Percentiles rank a stretch among this genome's conserved stretches.
These are phyloP conservation scores for Alloteropsis semialata DNA, from an alignment of 176 grass and related monocot genomes.

Conservation along the genomic window DNA sequence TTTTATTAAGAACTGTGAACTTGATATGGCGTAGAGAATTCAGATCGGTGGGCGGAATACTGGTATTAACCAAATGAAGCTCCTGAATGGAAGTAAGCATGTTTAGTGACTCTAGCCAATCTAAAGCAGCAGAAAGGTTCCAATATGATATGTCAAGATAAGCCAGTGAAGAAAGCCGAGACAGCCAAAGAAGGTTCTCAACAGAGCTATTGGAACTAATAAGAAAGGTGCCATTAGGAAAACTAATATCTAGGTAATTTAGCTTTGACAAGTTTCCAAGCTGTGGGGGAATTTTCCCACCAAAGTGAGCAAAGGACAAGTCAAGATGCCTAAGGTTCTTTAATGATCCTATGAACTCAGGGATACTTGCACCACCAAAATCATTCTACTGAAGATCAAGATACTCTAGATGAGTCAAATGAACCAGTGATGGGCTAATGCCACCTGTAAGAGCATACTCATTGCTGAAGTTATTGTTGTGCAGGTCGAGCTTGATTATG, in stretches of 20 bases:
- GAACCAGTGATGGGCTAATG: background rate
- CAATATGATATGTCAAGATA: background rate
- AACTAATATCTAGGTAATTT: background rate
- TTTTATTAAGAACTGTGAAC: background rate
- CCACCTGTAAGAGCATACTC: background rate
- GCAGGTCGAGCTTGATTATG: background rate
- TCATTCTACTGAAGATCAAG: background rate
- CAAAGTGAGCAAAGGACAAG: background rate
- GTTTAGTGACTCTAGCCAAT: background rate
- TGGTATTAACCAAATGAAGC: fast-evolving
- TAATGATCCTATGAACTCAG: background rate
- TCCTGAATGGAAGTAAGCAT: background rate
- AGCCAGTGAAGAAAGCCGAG: background rate
- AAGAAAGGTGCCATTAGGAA: background rate
- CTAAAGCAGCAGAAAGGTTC: background rate
- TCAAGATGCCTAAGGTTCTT: background rate
- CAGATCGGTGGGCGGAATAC: background rate
- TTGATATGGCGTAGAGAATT: background rate
- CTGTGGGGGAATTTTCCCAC: background rate
- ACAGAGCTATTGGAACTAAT: background rate
- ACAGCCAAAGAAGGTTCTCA: background rate
- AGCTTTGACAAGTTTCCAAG: background rate
- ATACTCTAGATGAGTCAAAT: background rate
- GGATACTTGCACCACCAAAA: background rate
- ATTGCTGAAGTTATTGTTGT: background rate